Evolutionary conservation across 495 filamentous ascomycete genomes (phyloP), one percentile per base, ranked within the genome.

Genomic region (Poronia punctata): DNA sequence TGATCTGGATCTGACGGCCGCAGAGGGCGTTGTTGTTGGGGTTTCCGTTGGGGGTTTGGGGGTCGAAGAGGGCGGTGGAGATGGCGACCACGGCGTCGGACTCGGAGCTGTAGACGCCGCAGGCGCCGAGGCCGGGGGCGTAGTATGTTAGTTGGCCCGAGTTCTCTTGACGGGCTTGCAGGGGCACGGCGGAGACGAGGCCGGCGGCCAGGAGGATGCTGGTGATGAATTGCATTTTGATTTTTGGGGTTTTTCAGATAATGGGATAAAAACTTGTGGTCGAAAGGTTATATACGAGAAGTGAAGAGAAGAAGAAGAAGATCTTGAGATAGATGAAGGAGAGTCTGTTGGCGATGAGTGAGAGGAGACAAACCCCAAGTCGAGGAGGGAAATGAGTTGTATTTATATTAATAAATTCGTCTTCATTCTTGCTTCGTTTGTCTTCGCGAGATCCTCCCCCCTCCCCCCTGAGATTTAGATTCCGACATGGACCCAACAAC

Each of bases 61-160:
- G 75, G 57, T 89, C 83, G 48, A 76, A 92, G 28, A 64, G 35
- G 16, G 42, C 27, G 17, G 48, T 24, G 25, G 55, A 59, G 27
- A 69, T 18, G n/a, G 66, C 66, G 12, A 63, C 66, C 21, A 69
- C 56, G 20, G 40, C 24, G 53, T 66, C 64, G 43, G 50, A 37
- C 44, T 58, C 62, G 18, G 24, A 22, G 49, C 65, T 61, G 42
- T 59, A 53, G 21, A 54, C 48, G 30, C 66, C 66, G 46, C 66
- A 69, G 22, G 66, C 52, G 17, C 66, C 66, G n/a, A 69, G 46
- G 7, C 66, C 66, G 12, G 65, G 39, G 6, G 44, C 17, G 51
- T 59, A 69, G 53, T 63, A 68, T 24, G 67, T 68, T 28, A 68
- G 48, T 21, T 68, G 60, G 25, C 63, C 64, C n/a, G n/a, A n/a